Evolutionary conservation across 1,284 basidiomycete species (phyloP).

Genomic region (Trichosporon asahii): DNA sequence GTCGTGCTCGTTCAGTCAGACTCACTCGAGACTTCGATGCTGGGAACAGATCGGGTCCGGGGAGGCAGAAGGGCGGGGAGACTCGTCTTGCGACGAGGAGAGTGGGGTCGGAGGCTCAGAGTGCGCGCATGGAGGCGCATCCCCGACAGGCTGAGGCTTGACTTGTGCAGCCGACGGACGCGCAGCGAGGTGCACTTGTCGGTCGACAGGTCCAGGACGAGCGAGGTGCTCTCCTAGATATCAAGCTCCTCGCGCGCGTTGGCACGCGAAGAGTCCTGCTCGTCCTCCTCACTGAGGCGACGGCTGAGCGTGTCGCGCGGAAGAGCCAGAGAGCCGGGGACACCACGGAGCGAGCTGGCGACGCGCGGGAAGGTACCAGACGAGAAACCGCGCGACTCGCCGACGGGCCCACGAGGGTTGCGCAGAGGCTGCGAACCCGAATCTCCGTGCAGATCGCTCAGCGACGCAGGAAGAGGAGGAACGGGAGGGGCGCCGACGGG

Average conservation of each 20-base stretch:
- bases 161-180: background rate
- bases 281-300: slow-evolving; percentile 38
- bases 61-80: background rate
- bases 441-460: slow-evolving; percentile 16
- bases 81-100: background rate
- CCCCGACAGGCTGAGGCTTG: background rate
- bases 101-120: background rate
- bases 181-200: background rate
- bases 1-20: slow-evolving; percentile 1
- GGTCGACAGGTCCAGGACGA: background rate
- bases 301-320: slow-evolving; percentile 21
- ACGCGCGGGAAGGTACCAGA: slow-evolving; percentile 18
- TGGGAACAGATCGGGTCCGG: background rate
- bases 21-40: slow-evolving; percentile 1
- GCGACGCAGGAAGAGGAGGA: slow-evolving; percentile 33
- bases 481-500: slow-evolving; percentile 40
- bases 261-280: slow-evolving; percentile 27
- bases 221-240: slow-evolving; percentile 9
- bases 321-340: slow-evolving; percentile 21
- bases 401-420: slow-evolving; percentile 47
- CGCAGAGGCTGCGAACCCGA: slow-evolving; percentile 32
- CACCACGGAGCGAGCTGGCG: slow-evolving; percentile 24
- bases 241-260: slow-evolving; percentile 26
- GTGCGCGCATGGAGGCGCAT: background rate
- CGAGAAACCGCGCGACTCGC: slow-evolving; percentile 35